Evolutionary conservation across 2,329 filamentous ascomycete species (phyloP).

Genomic region (Pseudocercospora vitis): DNA sequence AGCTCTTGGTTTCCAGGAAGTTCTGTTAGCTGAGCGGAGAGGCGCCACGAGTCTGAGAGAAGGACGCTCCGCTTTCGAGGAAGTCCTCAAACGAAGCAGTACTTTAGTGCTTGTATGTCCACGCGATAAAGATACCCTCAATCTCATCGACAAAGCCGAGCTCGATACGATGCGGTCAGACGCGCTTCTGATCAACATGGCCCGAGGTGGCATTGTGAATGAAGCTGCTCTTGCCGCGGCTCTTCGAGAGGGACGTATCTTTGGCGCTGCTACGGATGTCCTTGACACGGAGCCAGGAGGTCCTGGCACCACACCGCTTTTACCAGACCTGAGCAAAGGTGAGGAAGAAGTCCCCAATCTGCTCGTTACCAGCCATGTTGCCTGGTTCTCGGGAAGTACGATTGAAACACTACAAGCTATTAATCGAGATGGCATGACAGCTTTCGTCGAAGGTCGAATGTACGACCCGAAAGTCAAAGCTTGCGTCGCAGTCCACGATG

Average conservation of each 20-base stretch:
- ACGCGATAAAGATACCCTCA: slow-evolving; percentile 21
- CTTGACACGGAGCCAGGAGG: slow-evolving; percentile 27
- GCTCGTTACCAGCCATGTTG: slow-evolving; percentile 24
- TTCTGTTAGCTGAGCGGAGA: slow-evolving; percentile 24
- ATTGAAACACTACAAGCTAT: slow-evolving; percentile 22
- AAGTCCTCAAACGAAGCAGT: slow-evolving; percentile 19
- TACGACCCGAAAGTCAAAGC: slow-evolving; percentile 24
- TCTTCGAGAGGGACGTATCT: slow-evolving; percentile 23
- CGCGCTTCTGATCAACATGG: slow-evolving; percentile 24
- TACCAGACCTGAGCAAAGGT: slow-evolving; percentile 25
- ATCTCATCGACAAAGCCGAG: slow-evolving; percentile 23
- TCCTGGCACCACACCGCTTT: slow-evolving; percentile 20
- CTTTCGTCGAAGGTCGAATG: slow-evolving; percentile 25
- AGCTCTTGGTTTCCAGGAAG: slow-evolving; percentile 22
- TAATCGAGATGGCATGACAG: slow-evolving; percentile 26
- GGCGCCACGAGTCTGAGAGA: slow-evolving; percentile 11
- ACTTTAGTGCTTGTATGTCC: slow-evolving; percentile 22
- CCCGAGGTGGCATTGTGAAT: slow-evolving; percentile 26
- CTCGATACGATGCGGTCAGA: slow-evolving; percentile 23
- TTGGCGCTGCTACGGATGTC: slow-evolving; percentile 26
- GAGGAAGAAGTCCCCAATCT: slow-evolving; percentile 25
- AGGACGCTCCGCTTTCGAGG: slow-evolving; percentile 18
- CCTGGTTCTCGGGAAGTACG: slow-evolving; percentile 25
- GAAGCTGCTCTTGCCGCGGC: slow-evolving; percentile 25
- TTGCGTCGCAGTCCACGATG: slow-evolving; percentile 27